These are phyloP conservation scores for Fragaria iinumae DNA, from an alignment of 306 rosid species.

Conservation along the genomic window DNA sequence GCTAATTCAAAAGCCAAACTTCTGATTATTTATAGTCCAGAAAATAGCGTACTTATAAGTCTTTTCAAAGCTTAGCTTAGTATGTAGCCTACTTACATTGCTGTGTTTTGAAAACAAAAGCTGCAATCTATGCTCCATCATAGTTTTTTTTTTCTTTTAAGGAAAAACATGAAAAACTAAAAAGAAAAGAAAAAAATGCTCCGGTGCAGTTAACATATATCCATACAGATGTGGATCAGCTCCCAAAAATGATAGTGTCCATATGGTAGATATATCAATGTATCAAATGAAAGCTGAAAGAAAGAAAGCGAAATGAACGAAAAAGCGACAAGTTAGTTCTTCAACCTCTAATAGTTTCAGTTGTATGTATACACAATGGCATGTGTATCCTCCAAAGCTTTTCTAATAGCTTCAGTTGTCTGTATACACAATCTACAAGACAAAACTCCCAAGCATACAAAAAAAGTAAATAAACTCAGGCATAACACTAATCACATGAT, in stretches of 20 bases:
- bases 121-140: neutral
- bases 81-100: neutral
- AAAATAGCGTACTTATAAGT: neutral
- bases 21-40: neutral
- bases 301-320: neutral
- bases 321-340: neutral
- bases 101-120: neutral
- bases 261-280: neutral
- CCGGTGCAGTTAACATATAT: neutral
- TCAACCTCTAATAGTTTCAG: neutral
- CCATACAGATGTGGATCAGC: neutral
- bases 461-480: neutral
- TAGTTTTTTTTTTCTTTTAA: neutral
- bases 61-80: neutral
- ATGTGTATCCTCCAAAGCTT: neutral
- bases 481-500: neutral
- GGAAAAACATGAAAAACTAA: neutral
- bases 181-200: neutral
- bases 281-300: neutral
- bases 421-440: slow-evolving; percentile 9
- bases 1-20: slow-evolving; percentile 29
- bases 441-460: neutral
- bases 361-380: neutral
- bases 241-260: neutral
- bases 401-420: neutral